phyloP scores from a whole-genome alignment of 2,329 filamentous ascomycete species.

The Diplodia mutila region DNA sequence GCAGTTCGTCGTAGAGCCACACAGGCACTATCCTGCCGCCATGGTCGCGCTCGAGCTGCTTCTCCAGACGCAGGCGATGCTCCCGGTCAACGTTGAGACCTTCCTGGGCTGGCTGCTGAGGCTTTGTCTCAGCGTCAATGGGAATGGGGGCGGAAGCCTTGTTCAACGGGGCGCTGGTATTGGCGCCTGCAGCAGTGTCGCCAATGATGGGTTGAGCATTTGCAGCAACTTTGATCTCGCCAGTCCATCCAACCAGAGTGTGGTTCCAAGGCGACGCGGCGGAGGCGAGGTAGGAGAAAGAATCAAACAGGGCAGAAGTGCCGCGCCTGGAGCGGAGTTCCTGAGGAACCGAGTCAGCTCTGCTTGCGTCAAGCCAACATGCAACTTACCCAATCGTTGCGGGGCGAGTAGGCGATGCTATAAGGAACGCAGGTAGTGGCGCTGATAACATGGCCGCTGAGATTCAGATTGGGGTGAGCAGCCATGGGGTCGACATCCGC shows the following conservation, averaged over 20 bases:
- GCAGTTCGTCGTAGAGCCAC: constrained; percentile 80
- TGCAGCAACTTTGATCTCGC: constrained; percentile 61
- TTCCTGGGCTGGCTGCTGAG: constrained; percentile 64
- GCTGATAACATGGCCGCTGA: constrained; percentile 67
- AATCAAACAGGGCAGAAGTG: constrained; percentile 90
- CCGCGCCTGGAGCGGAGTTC: constrained; percentile 77
- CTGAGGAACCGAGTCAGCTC: constrained; percentile 47
- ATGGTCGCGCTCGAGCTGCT: constrained; percentile 71
- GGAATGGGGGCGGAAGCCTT: constrained; percentile 80
- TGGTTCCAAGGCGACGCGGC: constrained; percentile 84
- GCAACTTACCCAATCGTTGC: constrained; percentile 59
- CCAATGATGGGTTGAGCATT: constrained; percentile 35
- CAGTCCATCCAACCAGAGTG: constrained; percentile 92
- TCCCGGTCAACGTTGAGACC: constrained; percentile 71
- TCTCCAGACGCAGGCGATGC: constrained; percentile 74
- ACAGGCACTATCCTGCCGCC: constrained; percentile 82
- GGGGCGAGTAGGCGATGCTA: constrained; percentile 57
- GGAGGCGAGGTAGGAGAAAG: constrained; percentile 86
- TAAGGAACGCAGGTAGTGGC: constrained; percentile 67
- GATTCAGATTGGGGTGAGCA: constrained; percentile 59
- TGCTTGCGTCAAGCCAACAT: not conserved
- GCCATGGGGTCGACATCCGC: constrained; percentile 58
- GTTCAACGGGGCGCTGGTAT: constrained; percentile 64
- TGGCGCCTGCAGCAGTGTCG: constrained; percentile 29
- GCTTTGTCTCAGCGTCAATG: constrained; percentile 63